Evolutionary conservation across 495 filamentous ascomycete species (phyloP), one percentile per base, ranked within the genome.

Genomic region (Pyrenopolyporus hunteri): DNA sequence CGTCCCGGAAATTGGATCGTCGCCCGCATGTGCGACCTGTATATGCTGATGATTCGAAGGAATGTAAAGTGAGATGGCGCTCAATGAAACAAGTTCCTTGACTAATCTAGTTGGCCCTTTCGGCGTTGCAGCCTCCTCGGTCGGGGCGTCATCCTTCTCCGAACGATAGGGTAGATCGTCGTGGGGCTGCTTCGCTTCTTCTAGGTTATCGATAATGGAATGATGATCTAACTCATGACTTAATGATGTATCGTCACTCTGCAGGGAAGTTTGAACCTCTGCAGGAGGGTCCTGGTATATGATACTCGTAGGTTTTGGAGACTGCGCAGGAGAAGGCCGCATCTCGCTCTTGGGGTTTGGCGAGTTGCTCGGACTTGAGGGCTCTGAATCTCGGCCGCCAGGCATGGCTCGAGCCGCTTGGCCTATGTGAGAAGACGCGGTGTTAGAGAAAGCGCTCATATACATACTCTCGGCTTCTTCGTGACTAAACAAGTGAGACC

Each of bases 391-490:
- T 87, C 85, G 89, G 28, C 72, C 79, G 4, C 85, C 86, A 9
- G 86, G 86, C 73, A 88, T 86, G 2, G 61, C 59, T 29, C 73
- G 74, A 20, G 9, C 4, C 13, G 31, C 37, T 9, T 36, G 40
- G 70, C 74, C 67, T 68, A 80, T 26, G 73, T 78, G 66, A 43
- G 63, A 65, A 1, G 74, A 73, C 10, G 57, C 61, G 11, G 71
- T 66, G 33, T 80, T 56, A 4, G 79, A 82, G 35, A 83, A 79
- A 2, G 82, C 81, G 51, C 82, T 84, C 81, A 97, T 93, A 62
- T 98, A 98, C 86, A 99, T 89, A 73, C 94, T 98, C 65, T 93
- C 88, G 0, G 94, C 94, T 56, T 98, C 92, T 54, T 95, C 91
- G 52, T 95, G 88, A 48, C 85, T 93, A 70, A 92, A 98, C 11